Conservation (phyloP, 495 filamentous ascomycete genomes). For the Aspergillus heteromorphus region DNA sequence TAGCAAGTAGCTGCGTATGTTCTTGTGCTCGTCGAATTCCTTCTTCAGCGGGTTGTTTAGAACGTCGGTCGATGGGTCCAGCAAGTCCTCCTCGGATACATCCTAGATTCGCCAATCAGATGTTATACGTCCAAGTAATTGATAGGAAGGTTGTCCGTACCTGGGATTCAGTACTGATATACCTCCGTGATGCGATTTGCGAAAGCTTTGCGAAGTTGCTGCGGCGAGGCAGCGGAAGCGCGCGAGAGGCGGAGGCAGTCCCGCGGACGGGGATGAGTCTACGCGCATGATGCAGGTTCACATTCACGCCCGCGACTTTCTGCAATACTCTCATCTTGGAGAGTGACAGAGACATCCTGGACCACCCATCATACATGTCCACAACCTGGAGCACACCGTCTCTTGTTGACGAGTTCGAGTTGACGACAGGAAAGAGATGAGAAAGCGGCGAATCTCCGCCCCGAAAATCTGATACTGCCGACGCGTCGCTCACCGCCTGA, state of each 20-base stretch:
- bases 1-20: slow-evolving; percentile 48
- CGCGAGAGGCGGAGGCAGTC: slow-evolving; percentile 3
- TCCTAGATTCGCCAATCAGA: slow-evolving; percentile 2
- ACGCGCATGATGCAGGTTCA: slow-evolving; percentile 5
- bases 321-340: slow-evolving; percentile 21
- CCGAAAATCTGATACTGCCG: background rate
- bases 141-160: slow-evolving; percentile 6
- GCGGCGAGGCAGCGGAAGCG: background rate
- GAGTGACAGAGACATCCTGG: slow-evolving; percentile 23
- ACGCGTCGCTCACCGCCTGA: background rate
- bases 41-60: slow-evolving; percentile 26
- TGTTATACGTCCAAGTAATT: background rate
- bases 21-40: slow-evolving; percentile 32
- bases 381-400: background rate
- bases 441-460: background rate
- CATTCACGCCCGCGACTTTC: slow-evolving; percentile 10
- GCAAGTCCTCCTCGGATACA: slow-evolving; percentile 8
- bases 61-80: slow-evolving; percentile 6
- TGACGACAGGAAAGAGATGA: too few relatives aligned
- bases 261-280: background rate
- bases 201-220: background rate
- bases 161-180: slow-evolving; percentile 3
- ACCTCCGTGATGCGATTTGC: background rate
- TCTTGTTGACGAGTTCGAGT: background rate
- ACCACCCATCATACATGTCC: slow-evolving; percentile 12